These are phyloP conservation scores for Megacollybia marginata DNA, from an alignment of 768 basidiomycete genomes.

Conservation along the genomic window DNA sequence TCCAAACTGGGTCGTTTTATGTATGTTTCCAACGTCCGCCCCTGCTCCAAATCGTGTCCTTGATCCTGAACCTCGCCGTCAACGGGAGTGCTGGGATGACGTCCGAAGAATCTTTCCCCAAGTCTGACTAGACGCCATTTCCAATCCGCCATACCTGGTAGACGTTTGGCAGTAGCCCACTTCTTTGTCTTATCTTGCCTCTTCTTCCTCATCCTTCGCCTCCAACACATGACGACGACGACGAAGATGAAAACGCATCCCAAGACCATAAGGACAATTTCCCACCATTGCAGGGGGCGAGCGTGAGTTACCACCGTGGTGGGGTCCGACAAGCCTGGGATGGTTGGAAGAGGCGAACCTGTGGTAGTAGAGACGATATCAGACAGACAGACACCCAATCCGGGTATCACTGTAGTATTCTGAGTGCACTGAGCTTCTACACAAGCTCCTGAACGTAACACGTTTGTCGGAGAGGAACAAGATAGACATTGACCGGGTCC, in stretches of 20 bases:
- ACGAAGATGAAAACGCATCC: constrained; percentile 77
- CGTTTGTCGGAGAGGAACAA: constrained; percentile 55
- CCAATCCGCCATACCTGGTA: constrained; percentile 48
- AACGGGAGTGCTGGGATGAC: constrained; percentile 16
- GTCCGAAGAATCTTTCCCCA: constrained; percentile 54
- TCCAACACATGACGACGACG: constrained; percentile 58
- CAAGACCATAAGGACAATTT: constrained; percentile 77
- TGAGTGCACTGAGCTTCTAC: constrained; percentile 37
- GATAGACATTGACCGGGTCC: constrained; percentile 66
- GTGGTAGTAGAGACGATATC: constrained; percentile 53
- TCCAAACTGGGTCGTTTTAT: too few relatives aligned
- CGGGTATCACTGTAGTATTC: constrained; percentile 49
- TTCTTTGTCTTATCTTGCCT: constrained; percentile 43
- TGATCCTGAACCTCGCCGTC: constrained; percentile 26
- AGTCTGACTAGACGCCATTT: constrained; percentile 47
- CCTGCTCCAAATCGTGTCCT: constrained; percentile 14
- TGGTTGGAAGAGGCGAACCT: constrained; percentile 24
- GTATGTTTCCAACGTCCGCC: too few relatives aligned
- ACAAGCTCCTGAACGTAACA: constrained; percentile 63
- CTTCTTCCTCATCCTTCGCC: constrained; percentile 57
- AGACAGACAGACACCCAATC: constrained; percentile 72
- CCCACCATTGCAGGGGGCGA: constrained; percentile 64
- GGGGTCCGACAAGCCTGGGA: constrained; percentile 39
- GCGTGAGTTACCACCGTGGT: constrained; percentile 31
- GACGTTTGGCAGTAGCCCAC: constrained; percentile 38